phyloP scores from a whole-genome alignment of 2,329 filamentous ascomycete genomes.

The Allantophomopsis cytisporea region DNA sequence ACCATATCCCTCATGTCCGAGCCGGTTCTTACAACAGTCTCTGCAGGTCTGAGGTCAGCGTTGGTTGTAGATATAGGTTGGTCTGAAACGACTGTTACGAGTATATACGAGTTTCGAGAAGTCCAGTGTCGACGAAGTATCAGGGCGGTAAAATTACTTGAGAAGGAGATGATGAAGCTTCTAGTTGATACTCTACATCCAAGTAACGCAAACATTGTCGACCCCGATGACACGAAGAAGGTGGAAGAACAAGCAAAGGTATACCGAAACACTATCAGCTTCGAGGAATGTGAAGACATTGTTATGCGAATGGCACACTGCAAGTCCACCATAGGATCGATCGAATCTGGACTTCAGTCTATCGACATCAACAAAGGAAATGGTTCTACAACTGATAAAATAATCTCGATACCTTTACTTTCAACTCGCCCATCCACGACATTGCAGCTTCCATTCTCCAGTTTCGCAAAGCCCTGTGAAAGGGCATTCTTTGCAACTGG shows the following conservation, averaged over 20 bases:
- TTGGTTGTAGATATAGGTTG: constrained; percentile 86
- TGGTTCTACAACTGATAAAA: constrained; percentile 34
- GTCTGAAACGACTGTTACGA: constrained; percentile 77
- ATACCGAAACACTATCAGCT: constrained; percentile 33
- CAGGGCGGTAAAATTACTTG: constrained; percentile 60
- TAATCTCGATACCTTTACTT: constrained; percentile 23
- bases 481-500: constrained; percentile 55
- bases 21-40: constrained; percentile 59
- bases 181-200: constrained; percentile 31
- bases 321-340: constrained; percentile 15
- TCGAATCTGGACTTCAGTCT: not conserved
- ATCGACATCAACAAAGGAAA: not conserved
- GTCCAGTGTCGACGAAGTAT: constrained; percentile 57
- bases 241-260: constrained; percentile 4
- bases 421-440: constrained; percentile 32
- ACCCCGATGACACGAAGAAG: constrained; percentile 5
- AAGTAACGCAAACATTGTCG: constrained; percentile 8
- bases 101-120: constrained; percentile 83
- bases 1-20: constrained; percentile 70
- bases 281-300: constrained; percentile 75
- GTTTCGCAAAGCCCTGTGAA: constrained; percentile 63
- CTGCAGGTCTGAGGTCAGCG: constrained; percentile 74
- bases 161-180: constrained; percentile 53
- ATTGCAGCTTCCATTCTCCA: constrained; percentile 53
- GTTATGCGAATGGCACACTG: constrained; percentile 71